Evolutionary conservation across 1,139 yeast species (phyloP).

Genomic region (Pichia sp.): DNA sequence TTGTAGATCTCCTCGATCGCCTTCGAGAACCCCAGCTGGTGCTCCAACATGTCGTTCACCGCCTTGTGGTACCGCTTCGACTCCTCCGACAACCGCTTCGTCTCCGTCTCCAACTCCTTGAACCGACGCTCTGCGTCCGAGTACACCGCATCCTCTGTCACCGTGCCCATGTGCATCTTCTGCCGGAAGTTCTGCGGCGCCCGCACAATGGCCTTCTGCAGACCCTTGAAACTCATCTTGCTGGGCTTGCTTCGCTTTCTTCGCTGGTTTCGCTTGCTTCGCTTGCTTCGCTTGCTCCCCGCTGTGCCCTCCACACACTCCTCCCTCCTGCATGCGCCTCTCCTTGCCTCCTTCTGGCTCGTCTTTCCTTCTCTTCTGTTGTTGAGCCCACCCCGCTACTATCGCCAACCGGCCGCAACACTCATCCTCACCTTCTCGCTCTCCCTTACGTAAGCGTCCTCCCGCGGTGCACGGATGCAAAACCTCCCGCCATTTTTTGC

Average conservation of each 20-base stretch:
- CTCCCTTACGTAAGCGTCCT: background rate
- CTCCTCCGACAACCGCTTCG: conserved; percentile 85
- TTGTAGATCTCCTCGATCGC: conserved; percentile 95
- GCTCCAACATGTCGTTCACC: conserved; percentile 87
- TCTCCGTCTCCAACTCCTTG: conserved; percentile 83
- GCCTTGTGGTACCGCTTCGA: conserved; percentile 85
- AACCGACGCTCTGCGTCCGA: conserved; percentile 94
- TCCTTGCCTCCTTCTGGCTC: background rate
- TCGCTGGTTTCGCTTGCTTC: too few relatives aligned
- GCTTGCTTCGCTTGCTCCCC: background rate
- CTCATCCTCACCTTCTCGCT: background rate
- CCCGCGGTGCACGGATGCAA: background rate
- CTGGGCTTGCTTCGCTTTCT: background rate
- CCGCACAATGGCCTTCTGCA: conserved; percentile 78
- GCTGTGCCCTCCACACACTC: too few relatives aligned
- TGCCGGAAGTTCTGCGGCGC: conserved; percentile 80
- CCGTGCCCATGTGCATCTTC: conserved; percentile 80
- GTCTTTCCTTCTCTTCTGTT: background rate
- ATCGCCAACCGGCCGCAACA: too few relatives aligned
- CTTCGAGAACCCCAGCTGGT: conserved; percentile 87
- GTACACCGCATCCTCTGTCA: conserved; percentile 82
- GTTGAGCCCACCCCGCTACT: background rate
- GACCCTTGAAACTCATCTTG: conserved; percentile 86
- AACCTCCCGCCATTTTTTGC: too few relatives aligned
- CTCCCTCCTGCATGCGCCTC: too few relatives aligned